These are phyloP conservation scores for Phaeosphaeriaceae sp. DNA, from an alignment of 2,329 filamentous ascomycete genomes.

Conservation along the genomic window DNA sequence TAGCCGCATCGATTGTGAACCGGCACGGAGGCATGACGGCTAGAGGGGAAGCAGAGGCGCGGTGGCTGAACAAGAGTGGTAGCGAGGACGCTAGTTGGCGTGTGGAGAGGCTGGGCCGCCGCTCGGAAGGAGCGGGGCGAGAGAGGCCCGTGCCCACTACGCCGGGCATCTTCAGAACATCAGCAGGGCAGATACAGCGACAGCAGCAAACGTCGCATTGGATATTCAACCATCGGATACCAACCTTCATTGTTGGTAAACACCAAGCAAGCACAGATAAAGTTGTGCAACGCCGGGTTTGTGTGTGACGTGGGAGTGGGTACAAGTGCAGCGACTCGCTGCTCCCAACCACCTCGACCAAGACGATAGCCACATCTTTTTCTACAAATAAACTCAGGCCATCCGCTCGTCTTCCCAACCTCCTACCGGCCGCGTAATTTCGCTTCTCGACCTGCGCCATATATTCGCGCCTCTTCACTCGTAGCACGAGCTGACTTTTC, in stretches of 20 bases:
- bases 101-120: background rate
- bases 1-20: background rate
- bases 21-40: background rate
- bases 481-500: slow-evolving; percentile 23
- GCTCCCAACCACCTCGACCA: slow-evolving; percentile 24
- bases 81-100: background rate
- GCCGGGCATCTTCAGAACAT: background rate
- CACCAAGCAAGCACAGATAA: background rate
- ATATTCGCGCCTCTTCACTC: slow-evolving; percentile 29
- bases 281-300: background rate
- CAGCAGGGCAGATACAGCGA: background rate
- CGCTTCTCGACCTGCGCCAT: slow-evolving; percentile 22
- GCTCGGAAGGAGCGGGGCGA: background rate
- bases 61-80: too few relatives aligned
- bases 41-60: background rate
- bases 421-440: slow-evolving; percentile 25
- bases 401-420: slow-evolving; percentile 15
- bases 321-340: background rate
- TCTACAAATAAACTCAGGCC: slow-evolving; percentile 16
- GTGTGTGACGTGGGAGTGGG: background rate
- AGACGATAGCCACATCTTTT: slow-evolving; percentile 21
- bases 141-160: background rate
- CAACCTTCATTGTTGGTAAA: background rate
- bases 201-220: background rate
- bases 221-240: background rate